A percentile compares a stretch with the other conserved stretches of the same genome.
These are phyloP conservation scores for Leccinum pachyderme DNA, from an alignment of 1,284 basidiomycete genomes.

Conservation along the genomic window DNA sequence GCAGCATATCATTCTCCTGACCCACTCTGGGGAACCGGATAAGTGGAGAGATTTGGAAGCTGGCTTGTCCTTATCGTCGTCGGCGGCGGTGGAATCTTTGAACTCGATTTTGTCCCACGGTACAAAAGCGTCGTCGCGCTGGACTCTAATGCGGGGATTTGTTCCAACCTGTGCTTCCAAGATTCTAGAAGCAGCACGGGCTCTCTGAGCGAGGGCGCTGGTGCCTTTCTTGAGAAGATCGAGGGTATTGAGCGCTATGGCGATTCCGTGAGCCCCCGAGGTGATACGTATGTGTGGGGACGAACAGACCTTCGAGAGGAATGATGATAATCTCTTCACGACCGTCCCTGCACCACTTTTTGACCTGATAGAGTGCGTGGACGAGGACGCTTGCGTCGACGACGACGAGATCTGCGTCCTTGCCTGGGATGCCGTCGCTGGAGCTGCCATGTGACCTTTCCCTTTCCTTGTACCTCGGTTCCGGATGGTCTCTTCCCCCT, in stretches of 20 bases:
- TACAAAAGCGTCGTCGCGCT: slow-evolving; percentile 75
- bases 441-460: slow-evolving; percentile 33
- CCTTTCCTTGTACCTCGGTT: slow-evolving; percentile 23
- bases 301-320: slow-evolving; percentile 77
- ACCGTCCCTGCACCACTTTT: slow-evolving; percentile 76
- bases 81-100: slow-evolving; percentile 24
- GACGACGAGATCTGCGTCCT: slow-evolving; percentile 74
- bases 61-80: slow-evolving; percentile 29
- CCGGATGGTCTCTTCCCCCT: slow-evolving; percentile 29
- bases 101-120: slow-evolving; percentile 71
- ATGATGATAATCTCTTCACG: slow-evolving; percentile 73
- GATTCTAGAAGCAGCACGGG: slow-evolving; percentile 77
- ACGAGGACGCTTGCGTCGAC: slow-evolving; percentile 87
- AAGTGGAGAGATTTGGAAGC: slow-evolving; percentile 25
- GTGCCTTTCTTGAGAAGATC: slow-evolving; percentile 92
- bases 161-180: slow-evolving; percentile 80
- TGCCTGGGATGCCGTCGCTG: slow-evolving; percentile 38
- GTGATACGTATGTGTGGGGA: background rate
- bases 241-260: slow-evolving; percentile 82
- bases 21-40: slow-evolving; percentile 68
- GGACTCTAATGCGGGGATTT: slow-evolving; percentile 74
- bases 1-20: slow-evolving; percentile 76
- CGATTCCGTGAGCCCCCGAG: slow-evolving; percentile 14
- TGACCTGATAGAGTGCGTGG: slow-evolving; percentile 77
- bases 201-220: slow-evolving; percentile 72